Evolutionary conservation across 352 stramenopile genomes (phyloP), one percentile per base, ranked within the genome.

Genomic region (Thraustochytrium sp.): DNA sequence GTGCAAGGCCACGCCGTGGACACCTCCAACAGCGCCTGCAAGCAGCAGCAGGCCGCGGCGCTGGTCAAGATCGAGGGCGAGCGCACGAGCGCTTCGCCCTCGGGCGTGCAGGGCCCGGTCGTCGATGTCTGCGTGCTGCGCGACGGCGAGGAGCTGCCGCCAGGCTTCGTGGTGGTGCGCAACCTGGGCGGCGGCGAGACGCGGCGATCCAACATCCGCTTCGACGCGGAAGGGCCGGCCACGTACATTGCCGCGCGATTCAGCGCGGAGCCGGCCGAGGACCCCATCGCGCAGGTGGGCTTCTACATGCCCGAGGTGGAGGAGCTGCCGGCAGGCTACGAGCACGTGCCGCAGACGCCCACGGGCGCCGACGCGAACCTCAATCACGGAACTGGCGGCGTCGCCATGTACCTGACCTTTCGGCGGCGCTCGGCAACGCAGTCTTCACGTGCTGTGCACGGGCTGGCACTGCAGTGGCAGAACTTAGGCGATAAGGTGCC

Each of bases 241-340:
- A 65, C 37, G 13, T 46, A 36, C 2, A 29, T 75, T 18, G 36
- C 37, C 31, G 62, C 62, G 23, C 36, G 40, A 8, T 34, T 26
- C 31, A 64, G 48, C 51, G 53, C 51, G 68, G 51, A 64, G 8
- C 44, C 68, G n/a, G 68, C 16, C 26, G 44, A 62, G 29, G 44
- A 80, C 13, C 51, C 74, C 16, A 82, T 82, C 23, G 26, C 16
- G 5, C 13, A 49, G 21, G 23, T 82, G 16, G 48, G 9, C 8
- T n/a, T 82, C 26, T 82, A 55, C 38, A 23, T 82, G 5, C 51
- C 74, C 26, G 74, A 82, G 13, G 26, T 82, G 3, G 74, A 82
- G 42, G 37, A 73, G 36, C 74, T 82, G 16, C 74, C 74, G 2
- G 36, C 9, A 8, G 74, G 55, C 5, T 82, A 34, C 36, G 34